Evolutionary conservation across 257 asterid genomes (phyloP).

Genomic region (Rehmannia glutinosa): DNA sequence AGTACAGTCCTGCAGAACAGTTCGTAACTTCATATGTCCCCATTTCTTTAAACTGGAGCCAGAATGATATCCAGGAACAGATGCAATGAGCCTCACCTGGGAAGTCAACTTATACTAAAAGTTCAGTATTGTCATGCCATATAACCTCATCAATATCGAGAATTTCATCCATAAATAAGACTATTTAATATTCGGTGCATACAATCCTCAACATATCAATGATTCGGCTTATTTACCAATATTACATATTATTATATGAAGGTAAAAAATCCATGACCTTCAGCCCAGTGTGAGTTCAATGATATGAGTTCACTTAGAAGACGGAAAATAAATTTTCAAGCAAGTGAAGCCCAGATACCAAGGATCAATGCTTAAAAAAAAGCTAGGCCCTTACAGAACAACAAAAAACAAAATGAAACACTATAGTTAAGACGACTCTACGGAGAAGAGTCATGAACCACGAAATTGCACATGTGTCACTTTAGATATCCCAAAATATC

Average conservation of each 20-base stretch:
- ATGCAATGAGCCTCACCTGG: conserved; percentile 95
- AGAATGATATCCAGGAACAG: conserved; percentile 95
- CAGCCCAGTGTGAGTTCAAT: background rate
- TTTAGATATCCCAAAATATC: too few species aligned
- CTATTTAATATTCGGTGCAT: background rate
- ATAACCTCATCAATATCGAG: background rate
- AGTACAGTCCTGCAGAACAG: conserved; percentile 81
- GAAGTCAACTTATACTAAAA: background rate
- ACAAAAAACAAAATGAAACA: too few species aligned
- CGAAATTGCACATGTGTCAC: too few species aligned
- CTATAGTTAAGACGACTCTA: too few species aligned
- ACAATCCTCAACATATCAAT: background rate
- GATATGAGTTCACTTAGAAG: too few species aligned
- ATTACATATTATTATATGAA: background rate
- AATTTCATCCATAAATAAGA: background rate
- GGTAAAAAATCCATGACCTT: background rate
- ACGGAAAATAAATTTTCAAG: too few species aligned
- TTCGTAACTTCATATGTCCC: conserved; percentile 98
- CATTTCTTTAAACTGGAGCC: conserved; percentile 80
- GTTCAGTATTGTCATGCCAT: background rate
- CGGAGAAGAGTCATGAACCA: too few species aligned
- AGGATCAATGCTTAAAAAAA: too few species aligned
- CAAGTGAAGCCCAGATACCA: too few species aligned
- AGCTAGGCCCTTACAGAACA: too few species aligned
- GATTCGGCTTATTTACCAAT: background rate